These are phyloP conservation scores for Ocimum tenuiflorum DNA, from an alignment of 257 asterid genomes.

Conservation along the genomic window DNA sequence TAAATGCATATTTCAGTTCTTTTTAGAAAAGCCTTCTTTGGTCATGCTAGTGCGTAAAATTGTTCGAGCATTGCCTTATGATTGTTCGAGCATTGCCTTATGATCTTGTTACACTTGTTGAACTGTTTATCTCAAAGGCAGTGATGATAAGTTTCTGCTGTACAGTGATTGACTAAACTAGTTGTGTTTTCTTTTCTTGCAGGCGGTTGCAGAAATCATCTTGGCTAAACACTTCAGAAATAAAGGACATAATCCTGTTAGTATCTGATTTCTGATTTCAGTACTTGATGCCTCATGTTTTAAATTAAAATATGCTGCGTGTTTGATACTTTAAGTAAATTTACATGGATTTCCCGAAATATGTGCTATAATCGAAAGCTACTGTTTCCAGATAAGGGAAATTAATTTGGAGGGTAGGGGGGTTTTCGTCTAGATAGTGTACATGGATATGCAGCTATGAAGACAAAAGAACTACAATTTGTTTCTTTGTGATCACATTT, in stretches of 20 bases:
- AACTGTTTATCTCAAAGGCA: neutral
- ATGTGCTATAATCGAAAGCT: neutral
- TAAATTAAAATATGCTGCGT: neutral
- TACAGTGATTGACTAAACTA: neutral
- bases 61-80: too few relatives aligned
- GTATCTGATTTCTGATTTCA: constrained; percentile 24
- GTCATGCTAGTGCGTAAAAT: neutral
- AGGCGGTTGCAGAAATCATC: constrained; percentile 79
- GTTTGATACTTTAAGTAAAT: neutral
- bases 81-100: too few relatives aligned
- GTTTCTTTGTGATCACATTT: too few relatives aligned
- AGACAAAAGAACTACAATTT: too few relatives aligned
- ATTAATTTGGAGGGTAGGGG: too few relatives aligned
- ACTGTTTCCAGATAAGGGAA: too few relatives aligned
- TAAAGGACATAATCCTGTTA: constrained; percentile 56
- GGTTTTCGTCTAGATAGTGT: too few relatives aligned
- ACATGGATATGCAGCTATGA: too few relatives aligned
- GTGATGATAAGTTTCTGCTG: constrained; percentile 6
- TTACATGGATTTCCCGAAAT: neutral
- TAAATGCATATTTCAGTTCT: neutral
- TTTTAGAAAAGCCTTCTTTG: neutral
- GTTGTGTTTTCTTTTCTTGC: constrained; percentile 20
- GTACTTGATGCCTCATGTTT: neutral
- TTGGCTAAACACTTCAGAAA: constrained; percentile 49
- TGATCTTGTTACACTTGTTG: neutral